Conservation (phyloP, 306 rosid genomes). For the Dryas drummondii region DNA sequence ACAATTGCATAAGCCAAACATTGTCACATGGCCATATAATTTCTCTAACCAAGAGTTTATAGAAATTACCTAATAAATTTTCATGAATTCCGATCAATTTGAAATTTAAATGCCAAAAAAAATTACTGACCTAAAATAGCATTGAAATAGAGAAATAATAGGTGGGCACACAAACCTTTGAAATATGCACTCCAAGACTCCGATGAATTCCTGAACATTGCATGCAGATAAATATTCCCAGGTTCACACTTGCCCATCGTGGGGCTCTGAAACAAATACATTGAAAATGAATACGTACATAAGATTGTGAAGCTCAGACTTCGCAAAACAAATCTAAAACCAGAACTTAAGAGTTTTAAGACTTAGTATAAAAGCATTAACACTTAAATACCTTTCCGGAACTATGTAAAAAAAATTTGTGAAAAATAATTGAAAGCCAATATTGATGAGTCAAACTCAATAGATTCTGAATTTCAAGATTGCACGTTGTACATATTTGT, state of each 20-base stretch:
- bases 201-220: conserved; percentile 97
- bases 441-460: neutral
- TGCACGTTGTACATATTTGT: neutral
- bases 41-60: neutral
- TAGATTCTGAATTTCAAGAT: neutral
- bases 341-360: neutral
- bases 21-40: conserved; percentile 1
- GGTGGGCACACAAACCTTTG: conserved; percentile 51
- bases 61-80: neutral
- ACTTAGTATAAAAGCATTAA: neutral
- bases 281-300: neutral
- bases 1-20: neutral
- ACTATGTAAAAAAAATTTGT: too few species aligned
- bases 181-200: conserved; percentile 95
- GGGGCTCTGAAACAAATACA: conserved; percentile 66
- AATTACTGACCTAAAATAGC: neutral
- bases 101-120: neutral
- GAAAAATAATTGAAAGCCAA: neutral
- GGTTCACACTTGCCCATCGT: conserved; percentile 96
- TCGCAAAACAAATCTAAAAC: neutral
- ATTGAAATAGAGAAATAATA: neutral
- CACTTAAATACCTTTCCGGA: neutral
- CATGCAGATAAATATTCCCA: conserved; percentile 92
- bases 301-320: neutral
- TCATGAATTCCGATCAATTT: neutral